Base-by-base conservation (phyloP, 345 rosid species). In the Geranium rotundifolium region DNA sequence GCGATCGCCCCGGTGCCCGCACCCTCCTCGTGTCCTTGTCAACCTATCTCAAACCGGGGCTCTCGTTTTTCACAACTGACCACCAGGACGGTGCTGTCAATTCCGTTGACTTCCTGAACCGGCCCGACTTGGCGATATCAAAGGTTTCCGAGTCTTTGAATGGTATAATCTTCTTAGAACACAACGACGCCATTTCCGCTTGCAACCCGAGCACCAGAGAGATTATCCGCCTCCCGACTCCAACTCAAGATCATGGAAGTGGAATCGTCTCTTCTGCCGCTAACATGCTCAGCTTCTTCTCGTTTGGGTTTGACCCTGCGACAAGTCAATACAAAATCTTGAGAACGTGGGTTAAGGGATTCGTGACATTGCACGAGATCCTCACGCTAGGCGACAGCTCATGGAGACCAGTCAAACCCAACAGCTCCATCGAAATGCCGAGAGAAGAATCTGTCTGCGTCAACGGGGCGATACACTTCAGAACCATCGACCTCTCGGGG, bases 321-420 rank as follows among this genome's bases (percentile, higher is more conserved):
- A 3, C 66, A 5, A 63, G 1, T 17, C 57, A 19, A 17, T 63
- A 29, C 66, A 63, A 63, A 1, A 46, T 63, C 50, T 46, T 63
- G 66, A 63, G 54, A 34, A 63, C 59, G 5, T 63, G 66, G 66
- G 66, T 52, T 29, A 7, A 27, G 58, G 8, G 46, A 66, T 27
- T 20, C 7, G 61, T 57, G 30, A 68, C 41, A 19, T 18, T n/a
- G 20, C 65, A 68, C 55, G 61, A 68, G 29, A 29, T 68, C 19
- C 20, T 68, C 19, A 61, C 60, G 7, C 23, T 61, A 46, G 71
- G 71, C 4, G 23, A 18, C 1, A 0, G 37, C 10, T 29, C 7
- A 6, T 68, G 71, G 71, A 27, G 54, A 18, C 62, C 56, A 12
- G 41, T 61, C 1, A 60, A 37, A 37, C 37, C 56, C 19, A 56